Conservation (phyloP, 768 basidiomycete genomes). For the Clathrus columnatus region DNA sequence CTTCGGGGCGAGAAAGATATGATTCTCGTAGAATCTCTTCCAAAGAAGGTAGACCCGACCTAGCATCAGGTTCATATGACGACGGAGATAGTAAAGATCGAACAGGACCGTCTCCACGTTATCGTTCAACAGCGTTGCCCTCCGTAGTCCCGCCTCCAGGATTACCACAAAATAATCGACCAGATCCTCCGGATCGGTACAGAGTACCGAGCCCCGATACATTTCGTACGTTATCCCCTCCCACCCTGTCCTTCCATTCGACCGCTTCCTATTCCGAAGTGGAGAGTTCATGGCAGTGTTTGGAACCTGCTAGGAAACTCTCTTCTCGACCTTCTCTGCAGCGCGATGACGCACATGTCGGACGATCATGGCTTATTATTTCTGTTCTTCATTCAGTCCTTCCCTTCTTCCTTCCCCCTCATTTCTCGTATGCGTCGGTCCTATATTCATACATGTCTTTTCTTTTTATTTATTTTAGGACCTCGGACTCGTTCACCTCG, state of each 20-base stretch:
- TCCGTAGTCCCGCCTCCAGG: not conserved
- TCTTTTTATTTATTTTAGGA: constrained; percentile 37
- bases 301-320: constrained; percentile 6
- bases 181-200: not conserved
- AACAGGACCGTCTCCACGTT: not conserved
- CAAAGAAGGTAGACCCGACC: not conserved
- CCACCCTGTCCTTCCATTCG: constrained; percentile 6
- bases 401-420: not conserved
- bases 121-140: not conserved
- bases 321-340: constrained; percentile 6
- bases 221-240: constrained; percentile 11
- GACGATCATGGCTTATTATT: constrained; percentile 8
- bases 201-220: constrained; percentile 4
- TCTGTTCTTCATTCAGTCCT: not conserved
- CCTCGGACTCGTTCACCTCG: constrained; percentile 32
- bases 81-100: not conserved
- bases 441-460: constrained; percentile 26
- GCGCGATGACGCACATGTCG: constrained; percentile 6
- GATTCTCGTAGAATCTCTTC: not conserved
- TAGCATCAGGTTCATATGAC: not conserved
- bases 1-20: constrained; percentile 7
- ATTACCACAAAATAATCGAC: not conserved
- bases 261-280: constrained; percentile 8
- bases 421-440: constrained; percentile 12
- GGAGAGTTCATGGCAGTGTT: constrained; percentile 7